A percentile compares a stretch with the other conserved stretches of the same genome.
phyloP scores from a whole-genome alignment of 2,329 filamentous ascomycete species.

The Aureobasidium sp. region DNA sequence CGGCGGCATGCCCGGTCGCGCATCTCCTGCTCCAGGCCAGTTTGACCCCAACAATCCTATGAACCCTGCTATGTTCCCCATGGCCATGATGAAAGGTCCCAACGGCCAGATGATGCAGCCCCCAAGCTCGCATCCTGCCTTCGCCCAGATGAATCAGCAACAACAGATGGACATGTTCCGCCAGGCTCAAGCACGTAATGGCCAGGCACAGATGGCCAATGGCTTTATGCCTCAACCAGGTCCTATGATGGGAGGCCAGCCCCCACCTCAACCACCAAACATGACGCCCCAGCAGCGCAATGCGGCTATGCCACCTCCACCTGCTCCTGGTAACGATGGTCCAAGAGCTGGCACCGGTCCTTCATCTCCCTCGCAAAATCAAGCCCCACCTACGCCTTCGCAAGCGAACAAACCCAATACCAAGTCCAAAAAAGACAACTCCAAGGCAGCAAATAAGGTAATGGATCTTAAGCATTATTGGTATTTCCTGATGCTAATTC shows the following conservation, averaged over 20 bases:
- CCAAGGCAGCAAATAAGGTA: slow-evolving; percentile 39
- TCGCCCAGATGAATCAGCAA: slow-evolving; percentile 49
- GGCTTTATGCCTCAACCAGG: slow-evolving; percentile 32
- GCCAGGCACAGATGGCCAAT: slow-evolving; percentile 31
- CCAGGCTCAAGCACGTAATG: slow-evolving; percentile 25
- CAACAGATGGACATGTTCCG: slow-evolving; percentile 40
- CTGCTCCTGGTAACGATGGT: slow-evolving; percentile 36
- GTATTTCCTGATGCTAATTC: background rate
- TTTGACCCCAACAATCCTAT: slow-evolving; percentile 44
- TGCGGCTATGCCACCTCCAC: slow-evolving; percentile 48
- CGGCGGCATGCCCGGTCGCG: slow-evolving; percentile 56
- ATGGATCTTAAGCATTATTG: background rate
- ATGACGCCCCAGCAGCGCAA: slow-evolving; percentile 66
- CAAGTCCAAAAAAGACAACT: slow-evolving; percentile 63
- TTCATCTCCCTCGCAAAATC: slow-evolving; percentile 40
- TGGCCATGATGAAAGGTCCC: slow-evolving; percentile 47
- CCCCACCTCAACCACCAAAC: slow-evolving; percentile 46
- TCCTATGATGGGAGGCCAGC: slow-evolving; percentile 35
- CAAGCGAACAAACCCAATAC: slow-evolving; percentile 65
- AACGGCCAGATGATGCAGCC: slow-evolving; percentile 44
- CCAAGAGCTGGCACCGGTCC: slow-evolving; percentile 32
- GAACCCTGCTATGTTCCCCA: slow-evolving; percentile 29
- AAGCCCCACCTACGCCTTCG: slow-evolving; percentile 67
- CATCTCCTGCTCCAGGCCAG: slow-evolving; percentile 51
- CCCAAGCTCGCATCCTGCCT: slow-evolving; percentile 60